phyloP scores from a whole-genome alignment of 768 basidiomycete species.

The Serendipita vermifera region DNA sequence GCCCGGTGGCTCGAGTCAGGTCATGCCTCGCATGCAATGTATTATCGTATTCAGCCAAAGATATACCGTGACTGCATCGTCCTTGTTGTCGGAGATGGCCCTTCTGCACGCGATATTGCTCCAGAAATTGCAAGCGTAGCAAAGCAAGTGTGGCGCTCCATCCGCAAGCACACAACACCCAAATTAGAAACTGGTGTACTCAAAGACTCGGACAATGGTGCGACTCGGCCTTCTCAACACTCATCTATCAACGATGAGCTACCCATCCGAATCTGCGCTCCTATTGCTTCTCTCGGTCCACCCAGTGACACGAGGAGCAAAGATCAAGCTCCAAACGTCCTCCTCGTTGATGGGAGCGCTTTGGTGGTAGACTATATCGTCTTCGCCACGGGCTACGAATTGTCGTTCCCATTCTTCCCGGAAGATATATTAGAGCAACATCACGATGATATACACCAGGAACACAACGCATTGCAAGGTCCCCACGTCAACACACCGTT shows the following conservation, averaged over 20 bases:
- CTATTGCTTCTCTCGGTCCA: constrained; percentile 7
- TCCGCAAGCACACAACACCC: too few relatives aligned
- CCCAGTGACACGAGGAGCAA: constrained; percentile 25
- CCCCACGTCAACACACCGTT: too few relatives aligned
- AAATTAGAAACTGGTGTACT: too few relatives aligned
- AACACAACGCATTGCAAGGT: too few relatives aligned
- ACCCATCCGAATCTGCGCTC: too few relatives aligned
- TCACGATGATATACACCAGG: too few relatives aligned
- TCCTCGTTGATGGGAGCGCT: constrained; percentile 45
- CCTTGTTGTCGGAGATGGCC: constrained; percentile 37
- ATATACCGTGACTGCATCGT: constrained; percentile 23
- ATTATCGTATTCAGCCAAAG: constrained; percentile 47
- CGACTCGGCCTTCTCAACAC: too few relatives aligned
- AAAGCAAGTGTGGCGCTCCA: constrained; percentile 6
- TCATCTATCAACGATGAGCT: not conserved
- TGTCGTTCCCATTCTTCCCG: constrained; percentile 58
- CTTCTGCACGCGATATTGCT: constrained; percentile 57
- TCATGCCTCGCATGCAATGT: constrained; percentile 51
- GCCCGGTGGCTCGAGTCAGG: constrained; percentile 39
- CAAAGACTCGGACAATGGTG: too few relatives aligned
- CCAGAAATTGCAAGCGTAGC: constrained; percentile 35
- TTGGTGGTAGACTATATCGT: constrained; percentile 52
- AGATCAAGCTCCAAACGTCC: too few relatives aligned
- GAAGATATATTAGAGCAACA: too few relatives aligned
- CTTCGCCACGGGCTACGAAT: constrained; percentile 64